Conservation (phyloP, 2,329 filamentous ascomycete genomes). For the Dryadomyces quercivorus region DNA sequence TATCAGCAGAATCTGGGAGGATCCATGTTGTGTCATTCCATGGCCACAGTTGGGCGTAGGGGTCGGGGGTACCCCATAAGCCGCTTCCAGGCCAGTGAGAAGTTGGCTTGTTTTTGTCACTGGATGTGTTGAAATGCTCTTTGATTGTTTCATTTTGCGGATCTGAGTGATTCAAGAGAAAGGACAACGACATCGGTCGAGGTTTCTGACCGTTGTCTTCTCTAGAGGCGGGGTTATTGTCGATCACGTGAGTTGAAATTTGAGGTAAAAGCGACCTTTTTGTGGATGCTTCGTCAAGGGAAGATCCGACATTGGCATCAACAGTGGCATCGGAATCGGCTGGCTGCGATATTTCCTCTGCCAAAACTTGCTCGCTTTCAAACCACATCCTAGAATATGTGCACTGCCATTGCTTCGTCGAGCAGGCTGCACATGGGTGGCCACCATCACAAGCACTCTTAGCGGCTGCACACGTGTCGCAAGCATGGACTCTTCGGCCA, state of each 20-base stretch:
- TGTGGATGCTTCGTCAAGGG: neutral
- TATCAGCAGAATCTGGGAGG: too few relatives aligned
- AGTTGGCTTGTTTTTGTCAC: neutral
- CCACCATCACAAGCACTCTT: neutral
- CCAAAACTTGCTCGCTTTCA: too few relatives aligned
- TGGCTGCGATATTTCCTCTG: too few relatives aligned
- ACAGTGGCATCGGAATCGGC: neutral
- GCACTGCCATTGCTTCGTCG: neutral
- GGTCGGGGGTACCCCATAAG: too few relatives aligned
- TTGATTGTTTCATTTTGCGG: neutral
- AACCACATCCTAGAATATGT: neutral
- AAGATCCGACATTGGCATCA: neutral
- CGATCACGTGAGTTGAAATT: too few relatives aligned
- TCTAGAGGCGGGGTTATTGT: too few relatives aligned
- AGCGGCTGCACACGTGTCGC: neutral
- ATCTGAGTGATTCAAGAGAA: neutral
- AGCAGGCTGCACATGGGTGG: neutral
- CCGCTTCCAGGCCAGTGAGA: neutral
- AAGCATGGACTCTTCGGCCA: neutral
- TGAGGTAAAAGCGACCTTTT: too few relatives aligned
- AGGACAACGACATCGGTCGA: neutral
- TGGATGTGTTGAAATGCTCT: neutral
- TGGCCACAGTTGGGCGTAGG: too few relatives aligned
- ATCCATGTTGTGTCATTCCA: too few relatives aligned
- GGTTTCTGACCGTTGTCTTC: neutral